A percentile compares a stretch with the other conserved stretches of the same genome.
Conservation (phyloP, 768 basidiomycete species). For the Sarcomyxa edulis region DNA sequence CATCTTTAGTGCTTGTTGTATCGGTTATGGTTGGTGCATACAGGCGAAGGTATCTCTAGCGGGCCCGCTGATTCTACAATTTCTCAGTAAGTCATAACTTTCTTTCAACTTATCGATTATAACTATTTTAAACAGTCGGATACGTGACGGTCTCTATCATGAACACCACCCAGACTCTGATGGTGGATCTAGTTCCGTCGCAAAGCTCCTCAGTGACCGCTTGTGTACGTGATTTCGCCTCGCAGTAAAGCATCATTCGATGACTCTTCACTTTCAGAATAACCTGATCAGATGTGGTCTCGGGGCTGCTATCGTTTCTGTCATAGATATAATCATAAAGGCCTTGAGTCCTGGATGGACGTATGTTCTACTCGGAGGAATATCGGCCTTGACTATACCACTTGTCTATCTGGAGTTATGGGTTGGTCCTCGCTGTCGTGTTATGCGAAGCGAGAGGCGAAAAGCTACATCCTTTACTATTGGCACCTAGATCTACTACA, state of each 20-base stretch:
- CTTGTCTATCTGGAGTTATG: constrained; percentile 45
- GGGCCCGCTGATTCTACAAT: constrained; percentile 47
- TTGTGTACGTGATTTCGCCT: constrained; percentile 46
- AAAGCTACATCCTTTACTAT: too few relatives aligned
- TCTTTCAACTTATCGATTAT: too few relatives aligned
- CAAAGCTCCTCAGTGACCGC: constrained; percentile 68
- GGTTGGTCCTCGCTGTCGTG: constrained; percentile 53
- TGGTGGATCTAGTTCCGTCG: constrained; percentile 58
- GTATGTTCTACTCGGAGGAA: constrained; percentile 53
- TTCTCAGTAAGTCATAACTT: constrained; percentile 3
- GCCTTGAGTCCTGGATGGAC: constrained; percentile 67
- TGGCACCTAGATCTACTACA: too few relatives aligned
- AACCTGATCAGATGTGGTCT: constrained; percentile 64
- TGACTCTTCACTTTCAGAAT: constrained; percentile 36
- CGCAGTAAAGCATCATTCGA: not conserved
- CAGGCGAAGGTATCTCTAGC: constrained; percentile 42
- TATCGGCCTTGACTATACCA: constrained; percentile 42
- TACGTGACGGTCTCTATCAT: constrained; percentile 38
- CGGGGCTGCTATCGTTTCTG: constrained; percentile 55
- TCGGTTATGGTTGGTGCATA: constrained; percentile 61
- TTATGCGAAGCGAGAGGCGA: too few relatives aligned
- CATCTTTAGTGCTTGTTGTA: constrained; percentile 32
- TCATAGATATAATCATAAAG: constrained; percentile 57
- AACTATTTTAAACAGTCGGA: constrained; percentile 46
- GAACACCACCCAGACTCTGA: constrained; percentile 55